These are phyloP conservation scores for Helotiales sp. DNA, from an alignment of 2,329 filamentous ascomycete species.

Conservation along the genomic window DNA sequence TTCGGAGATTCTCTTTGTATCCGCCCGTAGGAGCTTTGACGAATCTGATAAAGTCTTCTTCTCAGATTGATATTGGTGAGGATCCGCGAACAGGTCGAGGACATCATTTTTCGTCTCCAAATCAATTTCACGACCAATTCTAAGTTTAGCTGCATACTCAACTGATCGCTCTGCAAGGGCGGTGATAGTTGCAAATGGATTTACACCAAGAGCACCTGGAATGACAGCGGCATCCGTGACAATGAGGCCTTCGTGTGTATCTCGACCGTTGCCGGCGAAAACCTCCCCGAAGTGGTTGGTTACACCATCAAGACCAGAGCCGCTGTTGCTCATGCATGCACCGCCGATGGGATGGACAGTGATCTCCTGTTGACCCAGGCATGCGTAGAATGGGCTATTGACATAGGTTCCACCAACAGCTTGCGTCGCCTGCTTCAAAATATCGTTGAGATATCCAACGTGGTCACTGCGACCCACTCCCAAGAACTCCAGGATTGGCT, in stretches of 20 bases:
- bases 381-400: conserved; percentile 56
- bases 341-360: conserved; percentile 69
- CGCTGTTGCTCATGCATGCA: conserved; percentile 61
- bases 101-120: conserved; percentile 45
- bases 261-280: conserved; percentile 51
- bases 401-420: conserved; percentile 61
- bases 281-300: conserved; percentile 63
- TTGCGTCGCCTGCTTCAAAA: conserved; percentile 55
- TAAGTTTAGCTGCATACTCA: conserved; percentile 46
- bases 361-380: conserved; percentile 56
- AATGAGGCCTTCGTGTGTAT: conserved; percentile 57
- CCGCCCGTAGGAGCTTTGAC: conserved; percentile 13
- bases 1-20: conserved; percentile 38
- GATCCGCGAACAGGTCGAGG: conserved; percentile 56
- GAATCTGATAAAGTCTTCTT: conserved; percentile 2
- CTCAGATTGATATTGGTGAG: conserved; percentile 34
- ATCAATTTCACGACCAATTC: conserved; percentile 44
- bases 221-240: conserved; percentile 63
- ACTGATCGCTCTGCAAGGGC: conserved; percentile 67
- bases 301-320: conserved; percentile 55
- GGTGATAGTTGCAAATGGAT: conserved; percentile 69
- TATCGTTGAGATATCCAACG: conserved; percentile 50
- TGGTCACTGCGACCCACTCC: conserved; percentile 58
- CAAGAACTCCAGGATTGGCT: conserved; percentile 58
- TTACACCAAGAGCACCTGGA: conserved; percentile 62